A percentile compares a stretch with the other conserved stretches of the same genome.
Conservation (phyloP, 2,329 filamentous ascomycete genomes). For the Chrysoporthe cubensis region DNA sequence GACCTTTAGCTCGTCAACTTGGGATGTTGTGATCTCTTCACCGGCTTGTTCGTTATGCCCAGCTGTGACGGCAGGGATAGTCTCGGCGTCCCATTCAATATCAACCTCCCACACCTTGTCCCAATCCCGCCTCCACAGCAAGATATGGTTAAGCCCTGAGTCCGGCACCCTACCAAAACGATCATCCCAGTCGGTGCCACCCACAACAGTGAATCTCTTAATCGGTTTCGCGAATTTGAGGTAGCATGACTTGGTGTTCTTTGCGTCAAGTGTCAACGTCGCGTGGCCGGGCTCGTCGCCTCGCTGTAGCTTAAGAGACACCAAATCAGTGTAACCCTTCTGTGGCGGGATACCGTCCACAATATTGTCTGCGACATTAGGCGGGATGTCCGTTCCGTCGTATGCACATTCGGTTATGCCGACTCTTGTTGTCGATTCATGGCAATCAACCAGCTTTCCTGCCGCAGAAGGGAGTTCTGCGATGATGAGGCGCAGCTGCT, state of each 20-base stretch:
- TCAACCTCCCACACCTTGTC: slow-evolving; percentile 76
- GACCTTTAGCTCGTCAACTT: slow-evolving; percentile 35
- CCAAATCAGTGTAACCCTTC: slow-evolving; percentile 58
- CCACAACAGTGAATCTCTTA: slow-evolving; percentile 64
- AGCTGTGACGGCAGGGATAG: slow-evolving; percentile 31
- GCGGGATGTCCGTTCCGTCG: slow-evolving; percentile 62
- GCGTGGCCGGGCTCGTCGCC: slow-evolving; percentile 47
- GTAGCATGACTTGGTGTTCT: slow-evolving; percentile 79
- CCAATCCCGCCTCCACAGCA: slow-evolving; percentile 84
- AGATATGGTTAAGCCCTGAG: slow-evolving; percentile 68
- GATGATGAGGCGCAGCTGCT: slow-evolving; percentile 70
- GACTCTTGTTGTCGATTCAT: slow-evolving; percentile 45
- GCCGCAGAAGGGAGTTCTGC: slow-evolving; percentile 70
- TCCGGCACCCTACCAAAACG: slow-evolving; percentile 68
- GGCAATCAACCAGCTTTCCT: slow-evolving; percentile 63
- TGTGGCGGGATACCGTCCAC: slow-evolving; percentile 46
- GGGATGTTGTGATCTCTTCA: slow-evolving; percentile 10
- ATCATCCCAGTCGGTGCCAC: slow-evolving; percentile 60
- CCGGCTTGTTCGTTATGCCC: slow-evolving; percentile 23
- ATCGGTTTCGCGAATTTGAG: slow-evolving; percentile 73
- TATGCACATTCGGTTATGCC: slow-evolving; percentile 71
- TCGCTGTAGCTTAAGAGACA: slow-evolving; percentile 65
- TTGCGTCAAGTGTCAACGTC: slow-evolving; percentile 67
- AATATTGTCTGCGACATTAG: slow-evolving; percentile 61
- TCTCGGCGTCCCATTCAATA: slow-evolving; percentile 61